phyloP scores from a whole-genome alignment of 1,284 basidiomycete species.

The Coriolopsis trogii region DNA sequence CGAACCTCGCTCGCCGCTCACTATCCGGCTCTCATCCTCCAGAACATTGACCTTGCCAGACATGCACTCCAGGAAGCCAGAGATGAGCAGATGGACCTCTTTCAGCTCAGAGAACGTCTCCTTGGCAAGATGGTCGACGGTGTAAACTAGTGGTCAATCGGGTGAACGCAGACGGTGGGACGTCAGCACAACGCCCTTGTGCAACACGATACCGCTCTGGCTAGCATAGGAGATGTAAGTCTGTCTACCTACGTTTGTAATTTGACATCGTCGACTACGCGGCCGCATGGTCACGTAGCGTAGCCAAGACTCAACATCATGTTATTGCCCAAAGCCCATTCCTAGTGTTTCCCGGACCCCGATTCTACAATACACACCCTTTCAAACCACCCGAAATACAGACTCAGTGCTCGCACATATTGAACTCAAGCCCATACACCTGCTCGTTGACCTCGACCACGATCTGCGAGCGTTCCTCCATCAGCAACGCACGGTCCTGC shows the following conservation, averaged over 20 bases:
- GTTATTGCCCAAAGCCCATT: too few species aligned
- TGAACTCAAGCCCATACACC: constrained; percentile 17
- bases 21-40: neutral
- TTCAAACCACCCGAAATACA: too few species aligned
- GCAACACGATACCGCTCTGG: too few species aligned
- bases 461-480: constrained; percentile 20
- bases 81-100: constrained; percentile 46
- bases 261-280: too few species aligned
- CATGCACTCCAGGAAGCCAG: constrained; percentile 44
- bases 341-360: too few species aligned
- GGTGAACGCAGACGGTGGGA: too few species aligned
- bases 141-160: constrained; percentile 29
- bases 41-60: constrained; percentile 52
- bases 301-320: too few species aligned
- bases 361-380: too few species aligned
- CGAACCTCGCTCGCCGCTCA: neutral
- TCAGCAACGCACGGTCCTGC: constrained; percentile 14
- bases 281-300: too few species aligned
- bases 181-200: too few species aligned
- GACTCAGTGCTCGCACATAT: constrained; percentile 24
- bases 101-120: constrained; percentile 49
- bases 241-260: too few species aligned
- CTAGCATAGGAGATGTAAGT: too few species aligned
- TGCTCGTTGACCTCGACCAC: constrained; percentile 8
- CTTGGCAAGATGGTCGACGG: constrained; percentile 47